These are phyloP conservation scores for Cladosporium sp. DNA, from an alignment of 2,329 filamentous ascomycete genomes.

Conservation along the genomic window DNA sequence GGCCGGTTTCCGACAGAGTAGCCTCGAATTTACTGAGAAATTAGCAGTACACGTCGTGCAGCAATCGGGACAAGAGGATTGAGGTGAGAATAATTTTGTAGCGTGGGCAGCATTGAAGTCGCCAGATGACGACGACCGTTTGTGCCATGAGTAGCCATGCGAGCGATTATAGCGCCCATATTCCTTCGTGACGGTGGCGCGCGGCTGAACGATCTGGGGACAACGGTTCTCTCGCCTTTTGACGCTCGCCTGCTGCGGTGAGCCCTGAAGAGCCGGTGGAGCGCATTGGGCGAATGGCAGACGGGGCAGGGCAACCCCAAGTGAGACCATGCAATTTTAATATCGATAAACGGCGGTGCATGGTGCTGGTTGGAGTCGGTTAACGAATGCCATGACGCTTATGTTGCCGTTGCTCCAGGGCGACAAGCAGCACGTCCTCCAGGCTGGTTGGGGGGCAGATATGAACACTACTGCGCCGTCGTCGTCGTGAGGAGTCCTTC, in stretches of 20 bases:
- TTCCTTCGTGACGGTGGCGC: neutral
- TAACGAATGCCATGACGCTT: constrained; percentile 1
- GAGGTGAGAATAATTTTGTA: neutral
- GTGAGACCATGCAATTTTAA: constrained; percentile 12
- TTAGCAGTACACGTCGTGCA: neutral
- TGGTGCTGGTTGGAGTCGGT: constrained; percentile 8
- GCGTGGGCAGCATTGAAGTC: neutral
- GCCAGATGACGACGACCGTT: neutral
- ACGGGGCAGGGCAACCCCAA: neutral
- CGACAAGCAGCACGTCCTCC: neutral
- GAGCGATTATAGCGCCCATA: neutral
- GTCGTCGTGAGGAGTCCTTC: neutral
- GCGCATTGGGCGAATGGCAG: neutral
- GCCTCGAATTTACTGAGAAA: constrained; percentile 1
- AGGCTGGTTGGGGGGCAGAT: constrained; percentile 1
- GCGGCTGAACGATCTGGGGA: neutral
- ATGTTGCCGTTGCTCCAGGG: neutral
- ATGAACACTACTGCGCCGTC: constrained; percentile 4
- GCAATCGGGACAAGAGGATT: no score
- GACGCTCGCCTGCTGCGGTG: neutral
- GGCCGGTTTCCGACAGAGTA: neutral
- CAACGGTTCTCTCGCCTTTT: neutral
- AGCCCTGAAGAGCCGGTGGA: constrained; percentile 4
- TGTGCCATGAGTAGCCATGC: neutral
- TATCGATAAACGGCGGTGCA: constrained; percentile 1